phyloP scores from a whole-genome alignment of 2,329 filamentous ascomycete genomes.

The Diplodia corticola region DNA sequence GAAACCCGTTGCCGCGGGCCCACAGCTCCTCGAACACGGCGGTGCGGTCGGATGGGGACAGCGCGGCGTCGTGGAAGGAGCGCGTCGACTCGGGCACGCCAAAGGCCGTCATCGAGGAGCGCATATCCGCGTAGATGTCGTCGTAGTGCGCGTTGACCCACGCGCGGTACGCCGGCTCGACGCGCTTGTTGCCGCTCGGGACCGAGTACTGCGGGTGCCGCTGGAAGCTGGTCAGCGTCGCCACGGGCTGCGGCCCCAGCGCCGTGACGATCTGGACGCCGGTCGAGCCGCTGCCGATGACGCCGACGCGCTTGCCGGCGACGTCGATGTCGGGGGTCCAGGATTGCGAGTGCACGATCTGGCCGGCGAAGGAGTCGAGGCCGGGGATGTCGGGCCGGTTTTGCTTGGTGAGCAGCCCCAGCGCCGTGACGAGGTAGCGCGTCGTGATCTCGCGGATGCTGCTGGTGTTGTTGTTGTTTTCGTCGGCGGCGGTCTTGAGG shows the following conservation, averaged over 20 bases:
- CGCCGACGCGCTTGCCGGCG: constrained; percentile 27
- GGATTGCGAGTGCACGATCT: constrained; percentile 32
- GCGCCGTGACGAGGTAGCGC: constrained; percentile 34
- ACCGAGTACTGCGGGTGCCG: constrained; percentile 40
- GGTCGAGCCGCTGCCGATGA: constrained; percentile 34
- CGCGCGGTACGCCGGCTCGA: constrained; percentile 32
- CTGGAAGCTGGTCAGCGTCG: constrained; percentile 28
- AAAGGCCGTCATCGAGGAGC: constrained; percentile 35
- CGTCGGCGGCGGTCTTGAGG: constrained; percentile 30
- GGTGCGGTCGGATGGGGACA: constrained; percentile 24
- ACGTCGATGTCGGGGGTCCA: constrained; percentile 13
- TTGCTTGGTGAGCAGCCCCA: constrained; percentile 36
- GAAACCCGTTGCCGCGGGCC: constrained; percentile 31
- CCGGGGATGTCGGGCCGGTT: constrained; percentile 40
- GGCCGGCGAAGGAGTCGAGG: constrained; percentile 34
- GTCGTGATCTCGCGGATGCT: constrained; percentile 22
- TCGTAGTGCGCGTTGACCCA: constrained; percentile 38
- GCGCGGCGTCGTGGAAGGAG: constrained; percentile 7
- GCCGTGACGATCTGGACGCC: constrained; percentile 35
- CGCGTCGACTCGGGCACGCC: constrained; percentile 33
- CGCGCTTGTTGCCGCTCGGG: constrained; percentile 33
- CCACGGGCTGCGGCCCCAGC: constrained; percentile 29
- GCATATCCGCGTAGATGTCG: constrained; percentile 34
- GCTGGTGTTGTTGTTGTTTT: too few relatives aligned
- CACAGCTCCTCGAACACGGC: constrained; percentile 23